A percentile compares a stretch with the other conserved stretches of the same genome.
phyloP scores from a whole-genome alignment of 2,329 filamentous ascomycete genomes.

The Penicillium oxalicum region DNA sequence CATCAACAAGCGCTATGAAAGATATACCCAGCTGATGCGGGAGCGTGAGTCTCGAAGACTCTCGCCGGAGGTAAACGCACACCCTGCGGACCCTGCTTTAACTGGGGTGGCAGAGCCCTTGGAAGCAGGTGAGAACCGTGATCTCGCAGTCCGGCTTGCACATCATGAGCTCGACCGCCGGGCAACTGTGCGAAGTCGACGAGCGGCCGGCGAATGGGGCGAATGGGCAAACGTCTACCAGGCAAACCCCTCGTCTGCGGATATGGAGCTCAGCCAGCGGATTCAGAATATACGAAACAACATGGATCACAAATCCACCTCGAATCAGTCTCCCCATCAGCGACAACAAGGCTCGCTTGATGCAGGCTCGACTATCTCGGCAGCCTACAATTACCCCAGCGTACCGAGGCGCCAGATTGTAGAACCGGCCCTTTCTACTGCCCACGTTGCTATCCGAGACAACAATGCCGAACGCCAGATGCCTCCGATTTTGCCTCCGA shows the following conservation, averaged over 20 bases:
- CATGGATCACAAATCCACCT: constrained; percentile 24
- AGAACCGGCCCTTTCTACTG: constrained; percentile 17
- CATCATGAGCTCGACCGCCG: constrained; percentile 65
- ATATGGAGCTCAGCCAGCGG: constrained; percentile 46
- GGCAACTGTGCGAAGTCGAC: constrained; percentile 54
- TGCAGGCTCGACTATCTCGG: constrained; percentile 11
- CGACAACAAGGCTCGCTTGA: constrained; percentile 12
- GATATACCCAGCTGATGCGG: constrained; percentile 53
- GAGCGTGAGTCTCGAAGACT: constrained; percentile 42
- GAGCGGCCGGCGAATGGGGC: constrained; percentile 50
- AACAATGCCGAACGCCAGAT: constrained; percentile 17
- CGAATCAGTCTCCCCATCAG: constrained; percentile 5
- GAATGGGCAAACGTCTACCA: constrained; percentile 46
- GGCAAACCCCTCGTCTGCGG: constrained; percentile 27
- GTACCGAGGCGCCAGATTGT: constrained; percentile 35
- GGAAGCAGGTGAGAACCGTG: constrained; percentile 64
- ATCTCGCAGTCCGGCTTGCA: constrained; percentile 71
- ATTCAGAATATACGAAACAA: constrained; percentile 47
- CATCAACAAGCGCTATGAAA: constrained; percentile 65
- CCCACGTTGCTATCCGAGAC: constrained; percentile 14
- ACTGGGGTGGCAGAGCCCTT: constrained; percentile 55
- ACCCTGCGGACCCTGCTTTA: constrained; percentile 53
- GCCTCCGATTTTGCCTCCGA: constrained; percentile 38
- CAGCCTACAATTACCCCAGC: constrained; percentile 40
- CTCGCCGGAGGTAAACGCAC: constrained; percentile 10